These are phyloP conservation scores for Lignosus rhinocerotis DNA, from an alignment of 1,284 basidiomycete species.

Conservation along the genomic window DNA sequence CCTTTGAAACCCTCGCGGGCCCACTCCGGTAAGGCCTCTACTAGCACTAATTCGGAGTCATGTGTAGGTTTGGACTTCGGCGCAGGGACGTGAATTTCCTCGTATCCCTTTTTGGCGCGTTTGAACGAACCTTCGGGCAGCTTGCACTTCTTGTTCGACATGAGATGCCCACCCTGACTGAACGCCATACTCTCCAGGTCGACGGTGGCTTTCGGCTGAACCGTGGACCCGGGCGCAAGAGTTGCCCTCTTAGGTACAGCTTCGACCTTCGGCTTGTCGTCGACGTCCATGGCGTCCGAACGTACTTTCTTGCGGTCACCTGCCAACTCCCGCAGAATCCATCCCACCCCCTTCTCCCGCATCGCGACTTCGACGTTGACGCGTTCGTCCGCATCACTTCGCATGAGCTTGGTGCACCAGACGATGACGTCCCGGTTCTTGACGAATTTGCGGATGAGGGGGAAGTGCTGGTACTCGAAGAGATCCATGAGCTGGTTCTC, in stretches of 20 bases:
- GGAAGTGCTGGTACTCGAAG: constrained; percentile 94
- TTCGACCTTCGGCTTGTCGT: constrained; percentile 48
- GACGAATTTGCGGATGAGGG: constrained; percentile 88
- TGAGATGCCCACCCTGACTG: constrained; percentile 92
- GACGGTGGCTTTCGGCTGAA: constrained; percentile 84
- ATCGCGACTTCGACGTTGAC: constrained; percentile 97
- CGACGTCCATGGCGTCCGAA: constrained; percentile 79
- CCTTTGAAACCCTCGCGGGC: constrained; percentile 82
- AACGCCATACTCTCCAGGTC: constrained; percentile 97
- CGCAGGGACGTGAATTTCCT: constrained; percentile 97
- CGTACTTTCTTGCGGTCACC: constrained; percentile 70
- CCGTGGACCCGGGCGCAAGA: constrained; percentile 84
- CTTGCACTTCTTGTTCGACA: constrained; percentile 98
- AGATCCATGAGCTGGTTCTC: constrained; percentile 98
- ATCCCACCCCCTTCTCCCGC: constrained; percentile 95
- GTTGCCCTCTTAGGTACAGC: constrained; percentile 85
- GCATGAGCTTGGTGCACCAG: constrained; percentile 97
- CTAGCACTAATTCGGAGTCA: constrained; percentile 75
- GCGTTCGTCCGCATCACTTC: constrained; percentile 87
- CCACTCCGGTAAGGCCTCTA: constrained; percentile 84
- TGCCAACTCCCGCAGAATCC: constrained; percentile 89
- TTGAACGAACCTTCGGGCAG: constrained; percentile 98
- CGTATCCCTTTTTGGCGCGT: constrained; percentile 94
- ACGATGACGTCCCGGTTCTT: constrained; percentile 97
- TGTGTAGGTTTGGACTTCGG: constrained; percentile 78